A percentile compares a stretch with the other conserved stretches of the same genome.
These are phyloP conservation scores for Auricularia sp. DNA, from an alignment of 768 basidiomycete genomes.

Conservation along the genomic window DNA sequence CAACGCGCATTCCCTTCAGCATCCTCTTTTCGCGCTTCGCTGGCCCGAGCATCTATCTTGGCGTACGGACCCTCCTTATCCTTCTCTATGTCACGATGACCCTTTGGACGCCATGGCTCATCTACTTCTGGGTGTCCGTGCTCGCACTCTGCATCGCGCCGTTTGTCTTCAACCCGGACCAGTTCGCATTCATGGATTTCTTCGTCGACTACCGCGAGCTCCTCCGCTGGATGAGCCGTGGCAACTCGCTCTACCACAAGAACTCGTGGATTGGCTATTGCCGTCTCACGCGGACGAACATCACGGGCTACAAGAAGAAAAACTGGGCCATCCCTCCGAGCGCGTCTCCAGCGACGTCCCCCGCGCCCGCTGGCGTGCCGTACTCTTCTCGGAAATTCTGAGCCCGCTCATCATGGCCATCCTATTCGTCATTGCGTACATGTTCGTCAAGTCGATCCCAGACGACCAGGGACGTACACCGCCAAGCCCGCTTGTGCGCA, in stretches of 20 bases:
- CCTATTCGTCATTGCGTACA: conserved; percentile 75
- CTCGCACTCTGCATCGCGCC: conserved; percentile 91
- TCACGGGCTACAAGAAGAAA: conserved; percentile 99
- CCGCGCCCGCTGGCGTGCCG: conserved; percentile 77
- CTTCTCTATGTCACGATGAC: conserved; percentile 86
- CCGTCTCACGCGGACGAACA: conserved; percentile 90
- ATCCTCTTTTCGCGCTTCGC: conserved; percentile 98
- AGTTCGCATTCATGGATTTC: conserved; percentile 94
- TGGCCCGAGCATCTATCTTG: conserved; percentile 98
- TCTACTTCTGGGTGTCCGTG: conserved; percentile 99
- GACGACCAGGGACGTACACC: conserved; percentile 45
- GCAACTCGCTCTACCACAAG: conserved; percentile 90
- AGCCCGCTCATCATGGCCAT: conserved; percentile 67
- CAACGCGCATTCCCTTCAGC: conserved; percentile 89
- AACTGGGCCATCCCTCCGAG: conserved; percentile 94
- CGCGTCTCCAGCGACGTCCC: conserved; percentile 92
- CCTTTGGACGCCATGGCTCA: conserved; percentile 88
- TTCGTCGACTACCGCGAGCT: conserved; percentile 99
- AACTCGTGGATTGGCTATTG: conserved; percentile 99
- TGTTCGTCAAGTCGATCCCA: conserved; percentile 91
- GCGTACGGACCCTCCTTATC: conserved; percentile 85
- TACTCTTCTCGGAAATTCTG: conserved; percentile 75
- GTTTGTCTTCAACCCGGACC: conserved; percentile 99
- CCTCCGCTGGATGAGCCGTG: conserved; percentile 97
- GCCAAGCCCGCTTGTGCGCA: conserved; percentile 83